Evolutionary conservation across 2,329 filamentous ascomycete genomes (phyloP), one percentile per base, ranked within the genome.

Genomic region (Paecilomyces dactylethromorphus): DNA sequence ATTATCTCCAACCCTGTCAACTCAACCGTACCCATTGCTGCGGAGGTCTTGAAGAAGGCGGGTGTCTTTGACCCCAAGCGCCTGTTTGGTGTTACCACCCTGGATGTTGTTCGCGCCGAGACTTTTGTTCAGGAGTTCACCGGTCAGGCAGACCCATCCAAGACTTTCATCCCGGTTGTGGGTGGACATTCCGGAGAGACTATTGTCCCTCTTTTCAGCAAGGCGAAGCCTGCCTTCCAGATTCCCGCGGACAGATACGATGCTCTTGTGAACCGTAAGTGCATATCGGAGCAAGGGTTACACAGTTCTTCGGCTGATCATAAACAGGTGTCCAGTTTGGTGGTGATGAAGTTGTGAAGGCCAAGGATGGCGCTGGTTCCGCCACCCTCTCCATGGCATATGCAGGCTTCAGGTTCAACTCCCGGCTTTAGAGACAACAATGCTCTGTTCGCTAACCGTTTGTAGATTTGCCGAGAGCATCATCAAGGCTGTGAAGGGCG

Each of bases 1-100:
- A 87, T 99, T 82, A 99, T 99, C 79, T 97, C 93, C 72, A 99
- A 99, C 86, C 94, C 94, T 60, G 94, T 99, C 79, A 99, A 99
- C 88, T 96, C 92, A 56, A 99, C 94, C 59, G 94, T 99, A 59
- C 94, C 94, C 64, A 97, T 99, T 73, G 90, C 94, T 64, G 94
- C 92, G 68, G 94, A 99, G 83, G 90, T 97, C 62, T 88, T 99
- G 76, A 97, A 97, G 87, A 83, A 85, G 69, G 92, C 92, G 76
- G 87, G 87, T 68, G 91, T 96, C 72, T 99, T 97, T 81, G 89
- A 99, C 83, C 83, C 94, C 67, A 89, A 94, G 85, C 92, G 89
- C 76, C 88, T 99, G 64, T 99, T 99, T 74, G 94, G 94, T 84
- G 94, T 99, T 74, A 99, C 94, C 73, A 97, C 94, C 55, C 89